Evolutionary conservation across 2,329 filamentous ascomycete species (phyloP).

Genomic region (Aspergillus sp.): DNA sequence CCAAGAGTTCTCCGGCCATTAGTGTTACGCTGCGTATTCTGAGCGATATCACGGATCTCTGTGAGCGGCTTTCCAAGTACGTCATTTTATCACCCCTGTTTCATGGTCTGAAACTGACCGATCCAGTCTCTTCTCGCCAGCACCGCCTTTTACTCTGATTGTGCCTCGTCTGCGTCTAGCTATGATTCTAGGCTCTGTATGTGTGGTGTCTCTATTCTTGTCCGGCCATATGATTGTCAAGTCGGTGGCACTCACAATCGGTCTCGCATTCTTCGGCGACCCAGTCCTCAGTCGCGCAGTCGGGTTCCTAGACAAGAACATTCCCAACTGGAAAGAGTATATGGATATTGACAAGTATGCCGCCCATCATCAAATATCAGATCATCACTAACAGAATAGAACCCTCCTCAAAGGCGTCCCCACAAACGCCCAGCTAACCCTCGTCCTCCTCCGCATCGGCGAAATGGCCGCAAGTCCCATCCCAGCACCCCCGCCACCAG

Average conservation of each 20-base stretch:
- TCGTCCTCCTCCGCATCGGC: slow-evolving; percentile 78
- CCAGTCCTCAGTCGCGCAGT: slow-evolving; percentile 66
- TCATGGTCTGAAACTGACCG: background rate
- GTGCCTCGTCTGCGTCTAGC: slow-evolving; percentile 57
- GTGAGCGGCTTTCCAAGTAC: slow-evolving; percentile 63
- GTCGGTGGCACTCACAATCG: slow-evolving; percentile 63
- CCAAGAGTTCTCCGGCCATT: slow-evolving; percentile 74
- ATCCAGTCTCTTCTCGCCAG: slow-evolving; percentile 60
- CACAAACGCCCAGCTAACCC: slow-evolving; percentile 79
- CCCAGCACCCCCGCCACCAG: slow-evolving; percentile 60
- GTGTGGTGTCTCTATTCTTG: slow-evolving; percentile 55
- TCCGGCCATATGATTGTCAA: slow-evolving; percentile 65
- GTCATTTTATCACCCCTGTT: slow-evolving; percentile 4
- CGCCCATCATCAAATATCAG: background rate
- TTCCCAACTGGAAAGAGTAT: slow-evolving; percentile 73
- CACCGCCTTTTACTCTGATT: slow-evolving; percentile 59
- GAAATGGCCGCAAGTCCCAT: slow-evolving; percentile 70
- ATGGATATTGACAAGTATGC: slow-evolving; percentile 66
- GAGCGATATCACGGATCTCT: slow-evolving; percentile 60
- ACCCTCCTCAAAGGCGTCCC: slow-evolving; percentile 78
- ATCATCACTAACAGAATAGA: slow-evolving; percentile 22
- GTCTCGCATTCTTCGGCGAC: slow-evolving; percentile 77
- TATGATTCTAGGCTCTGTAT: slow-evolving; percentile 51
- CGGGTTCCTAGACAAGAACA: slow-evolving; percentile 46
- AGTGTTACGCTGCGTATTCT: slow-evolving; percentile 69